Conservation (phyloP, 1,139 yeast genomes). For the Diutina catenulata region DNA sequence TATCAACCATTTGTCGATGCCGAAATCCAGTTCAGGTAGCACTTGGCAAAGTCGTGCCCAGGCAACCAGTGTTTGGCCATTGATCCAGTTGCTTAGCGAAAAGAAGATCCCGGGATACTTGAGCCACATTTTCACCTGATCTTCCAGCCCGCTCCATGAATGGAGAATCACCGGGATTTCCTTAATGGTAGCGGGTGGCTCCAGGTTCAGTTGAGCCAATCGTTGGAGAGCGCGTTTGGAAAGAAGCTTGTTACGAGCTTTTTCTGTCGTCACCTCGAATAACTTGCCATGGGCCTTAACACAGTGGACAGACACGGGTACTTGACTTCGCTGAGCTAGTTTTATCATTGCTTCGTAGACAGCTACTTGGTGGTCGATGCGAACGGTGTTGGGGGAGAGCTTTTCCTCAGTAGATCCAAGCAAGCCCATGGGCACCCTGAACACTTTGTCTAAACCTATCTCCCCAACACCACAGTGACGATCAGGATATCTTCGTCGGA, state of each 20-base stretch:
- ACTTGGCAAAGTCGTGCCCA: not conserved
- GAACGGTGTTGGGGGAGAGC: constrained; percentile 38
- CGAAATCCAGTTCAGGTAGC: constrained; percentile 1
- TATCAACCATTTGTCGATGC: not conserved
- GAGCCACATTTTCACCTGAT: not conserved
- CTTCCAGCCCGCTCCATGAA: constrained; percentile 4
- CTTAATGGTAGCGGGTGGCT: too few relatives aligned
- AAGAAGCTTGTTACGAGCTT: not conserved
- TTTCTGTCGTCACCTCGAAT: constrained; percentile 21
- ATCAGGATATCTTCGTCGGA: constrained; percentile 14
- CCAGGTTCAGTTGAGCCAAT: too few relatives aligned
- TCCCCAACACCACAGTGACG: constrained; percentile 55
- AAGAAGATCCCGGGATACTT: constrained; percentile 1
- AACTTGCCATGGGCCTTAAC: constrained; percentile 66
- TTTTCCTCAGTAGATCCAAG: not conserved
- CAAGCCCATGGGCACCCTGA: constrained; percentile 44
- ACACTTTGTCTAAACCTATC: constrained; percentile 73
- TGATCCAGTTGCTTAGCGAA: constrained; percentile 2
- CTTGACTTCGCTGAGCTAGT: constrained; percentile 35
- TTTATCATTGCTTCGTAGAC: constrained; percentile 40
- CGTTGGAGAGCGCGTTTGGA: too few relatives aligned
- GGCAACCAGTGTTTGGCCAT: not conserved
- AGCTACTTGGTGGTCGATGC: constrained; percentile 49
- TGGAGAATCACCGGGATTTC: constrained; percentile 3
- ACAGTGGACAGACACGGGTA: constrained; percentile 70